phyloP scores from a whole-genome alignment of 208 protist species.

The Trypanosoma mega region DNA sequence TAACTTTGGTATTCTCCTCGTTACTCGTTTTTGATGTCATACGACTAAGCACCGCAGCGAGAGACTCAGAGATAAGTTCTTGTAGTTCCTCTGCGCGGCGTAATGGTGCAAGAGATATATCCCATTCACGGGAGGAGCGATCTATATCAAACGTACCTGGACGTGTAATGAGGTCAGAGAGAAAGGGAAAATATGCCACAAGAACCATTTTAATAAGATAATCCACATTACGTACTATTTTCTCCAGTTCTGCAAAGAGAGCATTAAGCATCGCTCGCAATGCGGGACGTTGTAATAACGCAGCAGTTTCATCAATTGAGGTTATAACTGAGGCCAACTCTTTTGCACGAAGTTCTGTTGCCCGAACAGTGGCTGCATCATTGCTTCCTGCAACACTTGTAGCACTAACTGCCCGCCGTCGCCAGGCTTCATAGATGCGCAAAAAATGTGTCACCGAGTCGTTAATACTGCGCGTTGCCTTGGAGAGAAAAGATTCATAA shows the following conservation, averaged over 20 bases:
- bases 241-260: conserved; percentile 78
- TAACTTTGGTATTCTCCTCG: conserved; percentile 1
- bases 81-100: conserved; percentile 28
- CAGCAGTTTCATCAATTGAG: conserved; percentile 74
- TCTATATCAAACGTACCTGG: conserved; percentile 44
- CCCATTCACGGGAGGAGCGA: conserved; percentile 41
- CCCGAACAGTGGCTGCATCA: conserved; percentile 50
- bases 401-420: conserved; percentile 39
- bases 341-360: conserved; percentile 51
- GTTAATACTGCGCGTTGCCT: conserved; percentile 56
- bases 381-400: conserved; percentile 22
- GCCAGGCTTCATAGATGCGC: conserved; percentile 69
- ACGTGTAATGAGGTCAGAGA: conserved; percentile 46
- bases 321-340: conserved; percentile 54
- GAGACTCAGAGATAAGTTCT: conserved; percentile 31
- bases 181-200: conserved; percentile 70
- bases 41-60: conserved; percentile 6
- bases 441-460: conserved; percentile 74
- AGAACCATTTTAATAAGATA: conserved; percentile 72
- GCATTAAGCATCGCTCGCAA: conserved; percentile 65
- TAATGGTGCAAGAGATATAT: conserved; percentile 33
- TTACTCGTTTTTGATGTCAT: background rate
- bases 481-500: conserved; percentile 76
- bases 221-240: conserved; percentile 78
- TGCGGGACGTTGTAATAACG: conserved; percentile 54